Evolutionary conservation across 2,329 filamentous ascomycete genomes (phyloP).

Genomic region (Ophiostoma fasciatum): DNA sequence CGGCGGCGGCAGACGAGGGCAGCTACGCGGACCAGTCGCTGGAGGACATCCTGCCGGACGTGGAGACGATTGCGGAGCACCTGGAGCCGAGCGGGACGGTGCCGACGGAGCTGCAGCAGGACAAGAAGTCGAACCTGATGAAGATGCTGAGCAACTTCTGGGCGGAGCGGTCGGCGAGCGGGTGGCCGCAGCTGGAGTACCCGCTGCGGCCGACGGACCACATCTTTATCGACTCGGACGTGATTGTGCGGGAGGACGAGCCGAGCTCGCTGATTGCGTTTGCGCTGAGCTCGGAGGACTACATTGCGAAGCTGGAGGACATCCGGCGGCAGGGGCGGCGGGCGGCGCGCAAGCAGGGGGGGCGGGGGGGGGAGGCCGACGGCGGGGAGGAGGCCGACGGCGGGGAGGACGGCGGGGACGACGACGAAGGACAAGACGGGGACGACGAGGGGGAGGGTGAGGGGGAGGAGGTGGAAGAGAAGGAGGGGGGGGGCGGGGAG

Average conservation of each 20-base stretch:
- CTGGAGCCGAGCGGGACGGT: slow-evolving; percentile 46
- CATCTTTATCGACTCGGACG: slow-evolving; percentile 91
- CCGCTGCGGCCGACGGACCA: slow-evolving; percentile 79
- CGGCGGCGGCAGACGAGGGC: slow-evolving; percentile 21
- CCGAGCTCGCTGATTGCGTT: slow-evolving; percentile 93
- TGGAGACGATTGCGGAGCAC: slow-evolving; percentile 46
- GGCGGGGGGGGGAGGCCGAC: background rate
- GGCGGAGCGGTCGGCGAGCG: slow-evolving; percentile 92
- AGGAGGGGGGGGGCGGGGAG: slow-evolving; percentile 15
- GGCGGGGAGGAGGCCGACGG: slow-evolving; percentile 12
- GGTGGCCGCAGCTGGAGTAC: slow-evolving; percentile 86
- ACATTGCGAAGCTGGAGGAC: slow-evolving; percentile 60
- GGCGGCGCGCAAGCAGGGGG: slow-evolving; percentile 13
- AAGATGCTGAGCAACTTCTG: slow-evolving; percentile 96
- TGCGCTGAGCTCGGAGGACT: slow-evolving; percentile 76
- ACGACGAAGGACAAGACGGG: background rate
- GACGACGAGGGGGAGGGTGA: background rate
- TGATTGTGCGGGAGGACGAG: slow-evolving; percentile 94
- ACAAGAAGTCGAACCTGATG: slow-evolving; percentile 85
- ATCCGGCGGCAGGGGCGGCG: slow-evolving; percentile 36
- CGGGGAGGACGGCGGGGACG: slow-evolving; percentile 13
- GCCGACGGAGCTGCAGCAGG: slow-evolving; percentile 66
- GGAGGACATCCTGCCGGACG: slow-evolving; percentile 52
- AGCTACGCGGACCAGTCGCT: slow-evolving; percentile 62
- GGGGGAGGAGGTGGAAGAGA: background rate